Evolutionary conservation across 2,329 filamentous ascomycete genomes (phyloP), one percentile per base, ranked within the genome.

Genomic region (Elsinoe necatrix): DNA sequence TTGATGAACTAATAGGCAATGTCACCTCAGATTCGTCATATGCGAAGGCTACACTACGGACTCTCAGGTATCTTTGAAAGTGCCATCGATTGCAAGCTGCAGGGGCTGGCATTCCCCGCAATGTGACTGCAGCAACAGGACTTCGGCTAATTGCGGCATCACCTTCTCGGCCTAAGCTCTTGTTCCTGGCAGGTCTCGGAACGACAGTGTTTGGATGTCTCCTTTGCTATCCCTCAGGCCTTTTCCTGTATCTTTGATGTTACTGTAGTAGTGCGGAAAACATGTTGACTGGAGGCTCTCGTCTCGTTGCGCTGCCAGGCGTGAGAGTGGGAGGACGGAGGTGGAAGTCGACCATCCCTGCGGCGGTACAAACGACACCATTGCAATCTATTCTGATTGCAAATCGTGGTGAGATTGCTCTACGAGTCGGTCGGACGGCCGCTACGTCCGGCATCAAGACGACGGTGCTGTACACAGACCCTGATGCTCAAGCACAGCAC

Each of bases 361-460:
- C 57, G 50, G 34, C 34, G 52, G 25, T 59, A 27, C 16, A 55
- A 56, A 57, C 58, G 4, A 56, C 52, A 43, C 68, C 68, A 51
- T 59, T 71, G 29, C 63, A 65, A 35, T 95, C 90, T 7, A 87
- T 97, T 41, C 80, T 98, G 21, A 97, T 98, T 68, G 93, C 93
- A 55, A 98, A 98, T 70, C 85, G 93, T 64, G 93, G 93, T 65
- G 93, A 98, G 73, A 98, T 98, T 65, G 93, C 93, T 51, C 79
- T 98, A 69, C 87, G 93, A 63, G 93, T 98, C 63, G 87, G 91
- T 63, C 83, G 85, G 63, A 98, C 93, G 20, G 93, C 93, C 31
- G 80, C 87, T 52, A 83, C 86, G 61, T 86, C 95, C 68, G 92
- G 93, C 58, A 95, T 98, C 67, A 84, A 85, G 60, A 95, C 92